Conservation (phyloP, 2,329 filamentous ascomycete species). For the Colletotrichum ledebouriae region DNA sequence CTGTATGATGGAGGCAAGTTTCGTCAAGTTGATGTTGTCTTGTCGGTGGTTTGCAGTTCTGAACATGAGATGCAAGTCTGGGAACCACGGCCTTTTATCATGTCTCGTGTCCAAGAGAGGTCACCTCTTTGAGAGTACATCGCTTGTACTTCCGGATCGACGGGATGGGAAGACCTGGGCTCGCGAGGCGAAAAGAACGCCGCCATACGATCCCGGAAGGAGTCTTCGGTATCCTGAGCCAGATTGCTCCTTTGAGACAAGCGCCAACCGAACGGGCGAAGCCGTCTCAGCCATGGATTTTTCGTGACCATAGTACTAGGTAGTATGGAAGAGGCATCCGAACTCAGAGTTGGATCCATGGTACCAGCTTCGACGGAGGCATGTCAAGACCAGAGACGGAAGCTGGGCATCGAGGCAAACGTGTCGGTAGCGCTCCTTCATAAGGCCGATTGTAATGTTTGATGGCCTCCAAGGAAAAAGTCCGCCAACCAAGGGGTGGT, state of each 20-base stretch:
- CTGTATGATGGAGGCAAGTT: constrained; percentile 6
- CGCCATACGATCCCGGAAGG: constrained; percentile 26
- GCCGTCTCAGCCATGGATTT: constrained; percentile 7
- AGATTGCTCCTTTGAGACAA: constrained; percentile 36
- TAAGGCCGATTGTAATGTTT: constrained; percentile 8
- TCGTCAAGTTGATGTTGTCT: not conserved
- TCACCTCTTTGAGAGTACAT: not conserved
- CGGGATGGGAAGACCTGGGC: constrained; percentile 28
- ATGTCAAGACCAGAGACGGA: constrained; percentile 7
- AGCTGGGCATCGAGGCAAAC: constrained; percentile 22
- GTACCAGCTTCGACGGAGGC: constrained; percentile 14
- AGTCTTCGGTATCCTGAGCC: constrained; percentile 29
- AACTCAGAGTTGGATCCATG: constrained; percentile 16
- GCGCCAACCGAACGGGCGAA: constrained; percentile 3
- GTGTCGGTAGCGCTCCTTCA: constrained; percentile 4
- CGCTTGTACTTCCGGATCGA: constrained; percentile 27
- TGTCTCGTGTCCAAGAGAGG: not conserved
- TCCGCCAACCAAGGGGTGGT: constrained; percentile 33
- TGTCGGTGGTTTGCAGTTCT: not conserved
- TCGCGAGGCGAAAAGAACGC: not conserved
- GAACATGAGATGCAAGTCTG: not conserved
- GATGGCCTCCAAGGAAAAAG: constrained; percentile 10
- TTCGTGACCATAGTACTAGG: not conserved
- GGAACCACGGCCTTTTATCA: constrained; percentile 30
- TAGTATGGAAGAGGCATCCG: constrained; percentile 33